phyloP scores from a whole-genome alignment of 495 filamentous ascomycete genomes.

The Tuber magnatum region DNA sequence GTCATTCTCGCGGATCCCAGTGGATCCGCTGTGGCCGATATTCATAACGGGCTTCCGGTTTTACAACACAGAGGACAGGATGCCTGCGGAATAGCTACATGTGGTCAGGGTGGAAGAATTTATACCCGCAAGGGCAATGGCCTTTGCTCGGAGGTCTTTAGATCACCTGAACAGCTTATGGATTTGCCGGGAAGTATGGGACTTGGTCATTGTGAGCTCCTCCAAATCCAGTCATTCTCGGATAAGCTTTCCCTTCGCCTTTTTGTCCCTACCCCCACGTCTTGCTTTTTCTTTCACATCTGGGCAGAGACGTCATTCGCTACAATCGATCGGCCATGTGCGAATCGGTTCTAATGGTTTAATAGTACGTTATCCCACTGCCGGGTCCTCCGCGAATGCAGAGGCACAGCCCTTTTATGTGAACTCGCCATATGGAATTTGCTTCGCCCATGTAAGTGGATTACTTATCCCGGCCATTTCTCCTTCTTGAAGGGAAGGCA shows the following conservation, averaged over 20 bases:
- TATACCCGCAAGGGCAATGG: conserved; percentile 90
- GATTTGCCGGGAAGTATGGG: conserved; percentile 88
- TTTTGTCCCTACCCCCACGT: background rate
- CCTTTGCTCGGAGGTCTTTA: conserved; percentile 82
- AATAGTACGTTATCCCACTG: conserved; percentile 75
- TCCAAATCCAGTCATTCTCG: background rate
- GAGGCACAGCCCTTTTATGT: conserved; percentile 89
- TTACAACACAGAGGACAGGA: conserved; percentile 84
- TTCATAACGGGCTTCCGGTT: conserved; percentile 85
- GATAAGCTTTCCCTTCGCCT: background rate
- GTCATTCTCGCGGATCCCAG: conserved; percentile 63
- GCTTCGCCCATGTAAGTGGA: conserved; percentile 46
- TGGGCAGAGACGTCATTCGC: background rate
- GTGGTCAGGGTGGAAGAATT: conserved; percentile 68
- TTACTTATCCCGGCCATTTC: background rate
- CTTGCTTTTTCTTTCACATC: conserved; percentile 4
- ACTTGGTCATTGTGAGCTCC: conserved; percentile 56
- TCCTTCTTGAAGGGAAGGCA: conserved; percentile 41
- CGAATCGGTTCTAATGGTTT: background rate
- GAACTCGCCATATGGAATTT: conserved; percentile 78
- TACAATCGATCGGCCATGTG: background rate
- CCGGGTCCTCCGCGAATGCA: conserved; percentile 72
- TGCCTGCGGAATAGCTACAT: conserved; percentile 82
- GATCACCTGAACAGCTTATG: conserved; percentile 63
- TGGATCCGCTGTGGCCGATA: conserved; percentile 60